Conservation (phyloP, 164 flowering plant species). For the Hamamelis virginiana region DNA sequence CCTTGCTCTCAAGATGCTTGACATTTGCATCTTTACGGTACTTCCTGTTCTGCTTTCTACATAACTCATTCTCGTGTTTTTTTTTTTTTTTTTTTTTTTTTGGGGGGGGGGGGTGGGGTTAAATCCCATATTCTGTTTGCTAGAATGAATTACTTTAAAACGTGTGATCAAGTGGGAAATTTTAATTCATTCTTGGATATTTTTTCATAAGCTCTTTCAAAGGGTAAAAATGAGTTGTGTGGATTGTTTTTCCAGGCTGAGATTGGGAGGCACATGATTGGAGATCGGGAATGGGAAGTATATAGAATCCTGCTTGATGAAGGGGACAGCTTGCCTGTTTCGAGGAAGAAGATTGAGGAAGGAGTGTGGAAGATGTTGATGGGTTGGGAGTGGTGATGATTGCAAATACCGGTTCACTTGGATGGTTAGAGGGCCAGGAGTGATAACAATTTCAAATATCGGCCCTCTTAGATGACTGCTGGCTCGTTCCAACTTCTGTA, state of each 20-base stretch:
- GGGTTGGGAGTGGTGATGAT: constrained; percentile 56
- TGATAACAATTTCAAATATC: neutral
- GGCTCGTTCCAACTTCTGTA: constrained; percentile 7
- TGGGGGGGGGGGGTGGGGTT: too few species aligned
- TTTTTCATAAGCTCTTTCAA: neutral
- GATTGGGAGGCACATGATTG: constrained; percentile 52
- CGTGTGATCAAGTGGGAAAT: too few species aligned
- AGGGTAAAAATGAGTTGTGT: neutral
- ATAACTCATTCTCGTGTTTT: too few species aligned
- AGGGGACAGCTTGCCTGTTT: constrained; percentile 41
- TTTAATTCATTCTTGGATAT: neutral
- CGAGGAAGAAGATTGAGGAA: constrained; percentile 47
- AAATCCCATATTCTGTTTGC: neutral
- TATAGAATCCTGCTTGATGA: constrained; percentile 62
- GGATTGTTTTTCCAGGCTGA: constrained; percentile 48
- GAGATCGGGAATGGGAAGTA: constrained; percentile 69
- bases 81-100: too few species aligned
- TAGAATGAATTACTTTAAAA: neutral
- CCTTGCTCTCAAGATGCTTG: constrained; percentile 78
- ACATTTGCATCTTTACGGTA: constrained; percentile 81
- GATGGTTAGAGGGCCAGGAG: neutral
- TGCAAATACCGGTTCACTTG: neutral
- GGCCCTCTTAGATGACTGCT: neutral
- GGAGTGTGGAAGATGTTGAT: constrained; percentile 62
- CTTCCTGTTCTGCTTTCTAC: constrained; percentile 5